Evolutionary conservation across 2,329 filamentous ascomycete genomes (phyloP).

Genomic region (Clonostachys chloroleuca): DNA sequence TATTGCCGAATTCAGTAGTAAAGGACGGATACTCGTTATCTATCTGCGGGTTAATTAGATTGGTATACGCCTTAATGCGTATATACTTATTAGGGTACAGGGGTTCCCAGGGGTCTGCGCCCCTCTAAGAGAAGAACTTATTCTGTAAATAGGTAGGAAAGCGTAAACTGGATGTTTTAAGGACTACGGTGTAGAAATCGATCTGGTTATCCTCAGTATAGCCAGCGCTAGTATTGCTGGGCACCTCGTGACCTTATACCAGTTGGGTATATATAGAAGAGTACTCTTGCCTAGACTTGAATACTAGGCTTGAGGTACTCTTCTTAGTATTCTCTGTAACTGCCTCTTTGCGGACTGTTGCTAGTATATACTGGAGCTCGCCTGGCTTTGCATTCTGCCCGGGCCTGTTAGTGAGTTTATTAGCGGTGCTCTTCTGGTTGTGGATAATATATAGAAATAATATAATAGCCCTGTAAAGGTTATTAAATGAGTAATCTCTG

Average conservation of each 20-base stretch:
- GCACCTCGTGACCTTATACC: too few species aligned
- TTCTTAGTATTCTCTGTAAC: too few species aligned
- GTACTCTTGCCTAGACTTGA: not conserved
- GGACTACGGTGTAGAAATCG: not conserved
- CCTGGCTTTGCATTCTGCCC: not conserved
- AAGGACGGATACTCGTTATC: not conserved
- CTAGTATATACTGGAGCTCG: too few species aligned
- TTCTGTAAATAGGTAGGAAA: not conserved
- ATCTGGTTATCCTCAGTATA: not conserved
- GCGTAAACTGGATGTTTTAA: not conserved
- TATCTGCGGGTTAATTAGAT: not conserved
- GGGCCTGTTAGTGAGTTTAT: not conserved
- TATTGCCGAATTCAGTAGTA: not conserved
- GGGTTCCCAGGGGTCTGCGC: not conserved
- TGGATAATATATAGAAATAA: not conserved
- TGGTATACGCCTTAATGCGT: not conserved
- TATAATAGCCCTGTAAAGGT: conserved; percentile 3
- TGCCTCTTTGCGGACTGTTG: too few species aligned
- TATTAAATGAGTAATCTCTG: not conserved
- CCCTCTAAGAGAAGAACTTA: not conserved
- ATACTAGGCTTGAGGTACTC: too few species aligned
- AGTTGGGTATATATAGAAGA: too few species aligned
- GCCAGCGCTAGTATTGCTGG: too few species aligned
- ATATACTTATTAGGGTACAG: not conserved
- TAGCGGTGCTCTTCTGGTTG: not conserved